Conservation (phyloP, 768 basidiomycete species). For the Cystofilobasidium bisporidii region DNA sequence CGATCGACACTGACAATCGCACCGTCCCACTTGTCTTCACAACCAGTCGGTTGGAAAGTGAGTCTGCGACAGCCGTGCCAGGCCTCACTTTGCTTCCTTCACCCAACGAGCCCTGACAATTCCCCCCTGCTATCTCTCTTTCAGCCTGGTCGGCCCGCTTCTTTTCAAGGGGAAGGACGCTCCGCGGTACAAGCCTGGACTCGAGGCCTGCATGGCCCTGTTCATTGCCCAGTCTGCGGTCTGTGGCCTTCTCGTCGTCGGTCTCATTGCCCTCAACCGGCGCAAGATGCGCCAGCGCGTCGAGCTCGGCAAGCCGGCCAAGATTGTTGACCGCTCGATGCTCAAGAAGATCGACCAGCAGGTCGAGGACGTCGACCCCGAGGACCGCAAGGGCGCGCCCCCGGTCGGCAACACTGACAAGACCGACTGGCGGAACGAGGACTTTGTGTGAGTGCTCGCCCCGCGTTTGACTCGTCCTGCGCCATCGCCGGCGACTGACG, state of each 20-base stretch:
- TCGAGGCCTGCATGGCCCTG: constrained; percentile 42
- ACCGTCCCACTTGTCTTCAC: too few species aligned
- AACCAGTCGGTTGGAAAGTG: constrained; percentile 33
- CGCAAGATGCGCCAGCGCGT: constrained; percentile 40
- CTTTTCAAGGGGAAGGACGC: constrained; percentile 22
- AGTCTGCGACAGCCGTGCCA: too few species aligned
- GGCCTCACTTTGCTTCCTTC: too few species aligned
- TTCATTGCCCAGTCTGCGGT: constrained; percentile 42
- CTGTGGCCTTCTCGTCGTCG: constrained; percentile 41
- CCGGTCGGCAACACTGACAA: constrained; percentile 29
- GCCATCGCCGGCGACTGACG: too few species aligned
- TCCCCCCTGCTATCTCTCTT: not conserved
- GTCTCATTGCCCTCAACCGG: constrained; percentile 42
- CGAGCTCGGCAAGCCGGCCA: constrained; percentile 36
- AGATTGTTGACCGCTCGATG: constrained; percentile 43
- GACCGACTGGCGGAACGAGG: constrained; percentile 34
- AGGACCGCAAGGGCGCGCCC: constrained; percentile 21
- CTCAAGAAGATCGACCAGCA: constrained; percentile 28
- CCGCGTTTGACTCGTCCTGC: too few species aligned
- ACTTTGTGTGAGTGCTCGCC: too few species aligned
- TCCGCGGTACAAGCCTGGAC: constrained; percentile 42
- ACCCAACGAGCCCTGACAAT: too few species aligned
- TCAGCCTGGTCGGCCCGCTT: constrained; percentile 33
- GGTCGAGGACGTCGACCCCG: constrained; percentile 28
- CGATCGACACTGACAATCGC: too few species aligned